These are phyloP conservation scores for Albophoma yamanashiensis DNA, from an alignment of 2,329 filamentous ascomycete species.

Conservation along the genomic window DNA sequence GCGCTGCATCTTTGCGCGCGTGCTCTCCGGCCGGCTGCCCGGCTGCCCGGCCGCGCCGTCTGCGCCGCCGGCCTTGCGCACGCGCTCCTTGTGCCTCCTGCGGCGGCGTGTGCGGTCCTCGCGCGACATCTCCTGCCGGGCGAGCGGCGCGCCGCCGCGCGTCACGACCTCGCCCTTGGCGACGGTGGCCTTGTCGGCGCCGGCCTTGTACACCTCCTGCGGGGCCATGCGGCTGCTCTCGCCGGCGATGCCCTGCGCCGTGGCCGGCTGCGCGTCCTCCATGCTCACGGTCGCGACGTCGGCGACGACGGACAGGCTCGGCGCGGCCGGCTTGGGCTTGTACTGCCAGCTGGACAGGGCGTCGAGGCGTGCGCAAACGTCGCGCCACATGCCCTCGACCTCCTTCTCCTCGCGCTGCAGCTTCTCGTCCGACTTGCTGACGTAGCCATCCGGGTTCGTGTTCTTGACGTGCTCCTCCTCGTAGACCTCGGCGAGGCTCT, in stretches of 20 bases:
- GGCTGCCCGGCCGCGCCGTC: conserved; percentile 10
- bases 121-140: conserved; percentile 75
- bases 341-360: conserved; percentile 90
- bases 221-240: conserved; percentile 72
- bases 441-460: conserved; percentile 66
- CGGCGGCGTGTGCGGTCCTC: conserved; percentile 73
- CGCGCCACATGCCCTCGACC: conserved; percentile 73
- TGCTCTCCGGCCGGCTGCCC: conserved; percentile 27
- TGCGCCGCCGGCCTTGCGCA: conserved; percentile 53
- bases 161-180: conserved; percentile 63
- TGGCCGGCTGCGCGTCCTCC: conserved; percentile 89
- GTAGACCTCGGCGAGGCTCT: conserved; percentile 85
- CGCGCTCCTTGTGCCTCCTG: conserved; percentile 76
- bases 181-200: conserved; percentile 54
- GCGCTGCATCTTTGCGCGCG: conserved; percentile 39
- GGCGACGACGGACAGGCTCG: conserved; percentile 75
- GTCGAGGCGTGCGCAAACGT: conserved; percentile 71
- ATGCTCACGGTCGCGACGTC: conserved; percentile 88
- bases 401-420: conserved; percentile 72
- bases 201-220: conserved; percentile 86
- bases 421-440: conserved; percentile 76
- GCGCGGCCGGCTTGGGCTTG: conserved; percentile 74
- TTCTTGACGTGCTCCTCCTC: conserved; percentile 81
- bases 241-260: conserved; percentile 60
- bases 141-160: conserved; percentile 67